These are phyloP conservation scores for Alloteropsis angusta DNA, from an alignment of 202 grass and related monocot species.

Conservation along the genomic window DNA sequence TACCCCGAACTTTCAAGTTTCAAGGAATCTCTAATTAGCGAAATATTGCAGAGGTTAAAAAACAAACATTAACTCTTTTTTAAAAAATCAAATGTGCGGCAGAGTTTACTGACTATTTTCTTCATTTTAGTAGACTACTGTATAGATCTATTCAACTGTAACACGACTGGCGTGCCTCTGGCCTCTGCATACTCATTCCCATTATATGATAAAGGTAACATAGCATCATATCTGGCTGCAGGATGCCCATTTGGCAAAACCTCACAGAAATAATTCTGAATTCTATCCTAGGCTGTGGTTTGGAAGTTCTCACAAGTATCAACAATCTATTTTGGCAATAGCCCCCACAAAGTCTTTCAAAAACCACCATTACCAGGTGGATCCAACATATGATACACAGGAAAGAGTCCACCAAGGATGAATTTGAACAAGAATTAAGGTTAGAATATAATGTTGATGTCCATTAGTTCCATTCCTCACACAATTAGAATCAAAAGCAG, in stretches of 20 bases:
- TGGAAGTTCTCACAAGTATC: not conserved
- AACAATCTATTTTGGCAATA: not conserved
- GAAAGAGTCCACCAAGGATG: not conserved
- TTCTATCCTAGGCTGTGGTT: not conserved
- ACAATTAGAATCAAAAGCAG: not conserved
- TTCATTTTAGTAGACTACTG: not conserved
- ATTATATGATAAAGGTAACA: not conserved
- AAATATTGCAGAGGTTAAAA: too few species aligned
- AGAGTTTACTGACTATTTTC: not conserved
- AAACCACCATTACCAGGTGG: not conserved
- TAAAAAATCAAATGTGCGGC: not conserved
- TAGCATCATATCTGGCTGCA: not conserved
- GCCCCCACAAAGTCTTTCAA: not conserved
- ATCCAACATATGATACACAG: not conserved
- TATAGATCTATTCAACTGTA: not conserved
- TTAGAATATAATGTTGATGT: conserved; percentile 18
- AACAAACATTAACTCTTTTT: too few species aligned
- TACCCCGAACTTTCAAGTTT: not conserved
- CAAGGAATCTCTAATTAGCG: not conserved
- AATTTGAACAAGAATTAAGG: not conserved
- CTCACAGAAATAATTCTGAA: not conserved
- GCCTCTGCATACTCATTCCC: not conserved
- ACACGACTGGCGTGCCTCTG: not conserved
- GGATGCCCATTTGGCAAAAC: not conserved
- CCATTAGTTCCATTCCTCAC: not conserved